Conservation (phyloP, 345 rosid species). For the Citrus australasica region DNA sequence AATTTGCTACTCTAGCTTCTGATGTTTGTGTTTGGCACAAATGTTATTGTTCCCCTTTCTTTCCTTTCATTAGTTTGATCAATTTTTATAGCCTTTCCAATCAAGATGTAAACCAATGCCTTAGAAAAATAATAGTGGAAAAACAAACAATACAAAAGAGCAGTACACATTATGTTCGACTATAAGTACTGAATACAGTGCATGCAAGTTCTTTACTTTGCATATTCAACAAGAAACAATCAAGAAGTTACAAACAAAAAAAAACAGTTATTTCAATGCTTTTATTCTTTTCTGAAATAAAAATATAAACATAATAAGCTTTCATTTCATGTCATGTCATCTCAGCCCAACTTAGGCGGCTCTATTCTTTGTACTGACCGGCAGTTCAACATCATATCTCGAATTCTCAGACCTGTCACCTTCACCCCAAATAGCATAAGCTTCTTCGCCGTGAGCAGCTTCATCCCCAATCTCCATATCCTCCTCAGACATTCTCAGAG, state of each 20-base stretch:
- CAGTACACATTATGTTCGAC: background rate
- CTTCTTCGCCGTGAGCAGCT: conserved; percentile 43
- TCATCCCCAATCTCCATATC: conserved; percentile 50
- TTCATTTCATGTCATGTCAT: background rate
- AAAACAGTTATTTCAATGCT: background rate
- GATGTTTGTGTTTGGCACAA: no score
- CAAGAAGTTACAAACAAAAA: background rate
- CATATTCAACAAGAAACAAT: background rate
- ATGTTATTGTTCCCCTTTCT: no score
- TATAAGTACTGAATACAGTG: background rate
- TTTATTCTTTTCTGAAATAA: background rate
- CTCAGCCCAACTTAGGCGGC: background rate
- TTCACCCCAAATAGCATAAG: conserved; percentile 35
- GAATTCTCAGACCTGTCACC: conserved; percentile 18
- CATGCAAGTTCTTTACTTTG: background rate
- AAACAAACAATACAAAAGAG: background rate
- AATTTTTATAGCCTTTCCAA: no score
- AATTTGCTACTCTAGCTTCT: no score
- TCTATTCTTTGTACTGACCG: background rate
- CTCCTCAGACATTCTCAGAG: conserved; percentile 42
- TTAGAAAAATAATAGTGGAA: background rate
- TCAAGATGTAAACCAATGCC: background rate
- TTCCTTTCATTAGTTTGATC: no score
- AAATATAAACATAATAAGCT: background rate
- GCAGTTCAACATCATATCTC: conserved; percentile 9